Evolutionary conservation across 225 moss, liverwort and hornwort species (phyloP).

Genomic region (Pseudisothecium myosuroides): DNA sequence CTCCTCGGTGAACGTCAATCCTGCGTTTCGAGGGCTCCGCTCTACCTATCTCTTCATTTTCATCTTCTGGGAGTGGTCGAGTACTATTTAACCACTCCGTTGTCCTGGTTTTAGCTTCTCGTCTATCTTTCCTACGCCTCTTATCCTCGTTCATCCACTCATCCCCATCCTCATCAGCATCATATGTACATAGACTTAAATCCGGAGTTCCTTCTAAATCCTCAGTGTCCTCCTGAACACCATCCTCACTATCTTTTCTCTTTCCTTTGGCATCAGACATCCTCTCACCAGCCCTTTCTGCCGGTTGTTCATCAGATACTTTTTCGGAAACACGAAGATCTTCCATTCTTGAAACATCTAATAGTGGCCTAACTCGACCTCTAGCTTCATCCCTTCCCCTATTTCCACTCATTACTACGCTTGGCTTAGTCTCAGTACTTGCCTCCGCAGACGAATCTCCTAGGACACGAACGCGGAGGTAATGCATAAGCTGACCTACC

Average conservation of each 20-base stretch:
- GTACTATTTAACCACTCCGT: slow-evolving; percentile 64
- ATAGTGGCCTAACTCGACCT: slow-evolving; percentile 52
- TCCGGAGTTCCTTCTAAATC: slow-evolving; percentile 51
- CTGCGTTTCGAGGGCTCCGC: slow-evolving; percentile 81
- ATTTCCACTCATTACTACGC: slow-evolving; percentile 41
- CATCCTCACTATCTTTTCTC: slow-evolving; percentile 60
- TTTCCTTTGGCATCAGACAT: slow-evolving; percentile 55
- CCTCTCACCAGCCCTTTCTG: slow-evolving; percentile 55
- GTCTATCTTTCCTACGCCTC: slow-evolving; percentile 71
- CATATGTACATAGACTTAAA: slow-evolving; percentile 55
- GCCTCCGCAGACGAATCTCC: slow-evolving; percentile 55
- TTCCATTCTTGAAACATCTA: slow-evolving; percentile 62
- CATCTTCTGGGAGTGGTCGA: slow-evolving; percentile 73
- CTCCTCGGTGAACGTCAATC: slow-evolving; percentile 66
- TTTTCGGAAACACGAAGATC: slow-evolving; percentile 58
- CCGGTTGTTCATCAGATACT: slow-evolving; percentile 31
- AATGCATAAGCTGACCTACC: slow-evolving; percentile 94
- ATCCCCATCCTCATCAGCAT: slow-evolving; percentile 86
- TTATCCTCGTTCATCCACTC: slow-evolving; percentile 79
- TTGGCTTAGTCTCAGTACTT: slow-evolving; percentile 44
- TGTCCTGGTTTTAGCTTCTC: slow-evolving; percentile 66
- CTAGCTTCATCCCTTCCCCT: slow-evolving; percentile 83
- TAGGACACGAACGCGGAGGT: slow-evolving; percentile 72
- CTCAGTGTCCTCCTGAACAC: slow-evolving; percentile 38
- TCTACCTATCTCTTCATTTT: slow-evolving; percentile 63